Percentiles rank a stretch among this genome's conserved stretches.
These are phyloP conservation scores for Aspergillus phoenicis DNA, from an alignment of 2,329 filamentous ascomycete species.

Conservation along the genomic window DNA sequence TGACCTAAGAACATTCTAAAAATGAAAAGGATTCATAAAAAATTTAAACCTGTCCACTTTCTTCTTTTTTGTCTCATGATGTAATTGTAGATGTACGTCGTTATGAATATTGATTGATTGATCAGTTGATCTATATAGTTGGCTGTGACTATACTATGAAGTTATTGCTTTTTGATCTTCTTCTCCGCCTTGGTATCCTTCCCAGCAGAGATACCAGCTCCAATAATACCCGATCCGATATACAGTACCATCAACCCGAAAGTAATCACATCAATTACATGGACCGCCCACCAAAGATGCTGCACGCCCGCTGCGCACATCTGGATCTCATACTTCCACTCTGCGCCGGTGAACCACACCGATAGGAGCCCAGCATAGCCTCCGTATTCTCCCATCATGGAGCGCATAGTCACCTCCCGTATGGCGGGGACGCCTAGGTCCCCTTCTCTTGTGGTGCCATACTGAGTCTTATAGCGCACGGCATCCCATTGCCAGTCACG, in stretches of 20 bases:
- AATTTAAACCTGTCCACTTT: constrained; percentile 2
- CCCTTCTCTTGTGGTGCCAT: neutral
- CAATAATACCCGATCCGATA: neutral
- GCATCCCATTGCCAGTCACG: constrained; percentile 40
- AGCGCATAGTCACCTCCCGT: constrained; percentile 88
- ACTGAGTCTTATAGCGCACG: constrained; percentile 27
- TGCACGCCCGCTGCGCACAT: constrained; percentile 81
- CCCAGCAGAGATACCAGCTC: neutral
- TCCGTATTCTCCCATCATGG: constrained; percentile 98
- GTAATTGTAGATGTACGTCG: neutral
- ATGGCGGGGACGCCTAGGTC: constrained; percentile 49
- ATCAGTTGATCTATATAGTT: neutral
- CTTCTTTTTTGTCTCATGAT: neutral
- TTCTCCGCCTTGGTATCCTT: neutral
- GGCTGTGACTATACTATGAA: neutral
- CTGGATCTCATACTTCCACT: constrained; percentile 81
- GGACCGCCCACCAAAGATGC: constrained; percentile 92
- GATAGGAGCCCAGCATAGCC: constrained; percentile 88
- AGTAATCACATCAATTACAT: constrained; percentile 67
- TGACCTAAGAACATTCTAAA: constrained; percentile 5
- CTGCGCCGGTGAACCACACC: constrained; percentile 80
- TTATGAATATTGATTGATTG: neutral
- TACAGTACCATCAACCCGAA: neutral
- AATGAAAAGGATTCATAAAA: constrained; percentile 16
- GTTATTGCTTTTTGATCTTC: neutral